Percentiles rank a stretch among this genome's conserved stretches.
These are phyloP conservation scores for Primulina huaijiensis DNA, from an alignment of 257 asterid genomes.

Conservation along the genomic window DNA sequence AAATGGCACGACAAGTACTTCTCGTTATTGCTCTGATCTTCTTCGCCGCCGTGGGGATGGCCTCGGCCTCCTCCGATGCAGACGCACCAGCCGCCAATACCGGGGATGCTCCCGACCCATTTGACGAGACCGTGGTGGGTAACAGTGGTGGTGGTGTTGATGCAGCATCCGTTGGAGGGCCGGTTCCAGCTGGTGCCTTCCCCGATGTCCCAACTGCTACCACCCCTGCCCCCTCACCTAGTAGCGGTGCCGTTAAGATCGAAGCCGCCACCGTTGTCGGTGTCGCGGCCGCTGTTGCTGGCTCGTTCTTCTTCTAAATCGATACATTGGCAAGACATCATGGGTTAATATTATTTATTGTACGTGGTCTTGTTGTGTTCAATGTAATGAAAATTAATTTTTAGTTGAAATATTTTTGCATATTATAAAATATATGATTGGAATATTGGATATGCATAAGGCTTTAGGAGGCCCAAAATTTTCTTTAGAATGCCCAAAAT, in stretches of 20 bases:
- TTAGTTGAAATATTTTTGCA: no score
- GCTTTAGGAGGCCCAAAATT: no score
- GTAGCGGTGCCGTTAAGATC: constrained; percentile 21
- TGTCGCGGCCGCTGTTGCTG: constrained; percentile 33
- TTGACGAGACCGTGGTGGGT: constrained; percentile 30
- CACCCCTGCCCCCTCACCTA: constrained; percentile 27
- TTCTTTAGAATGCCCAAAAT: no score
- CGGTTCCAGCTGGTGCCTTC: constrained; percentile 35
- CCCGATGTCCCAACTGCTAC: constrained; percentile 25
- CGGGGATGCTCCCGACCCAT: background rate
- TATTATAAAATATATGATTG: no score
- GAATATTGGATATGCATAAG: no score
- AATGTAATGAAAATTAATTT: no score
- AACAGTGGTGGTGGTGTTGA: constrained; percentile 30
- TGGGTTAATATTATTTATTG: background rate
- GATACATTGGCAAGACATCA: background rate
- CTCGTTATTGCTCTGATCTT: constrained; percentile 47
- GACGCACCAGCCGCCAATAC: constrained; percentile 17
- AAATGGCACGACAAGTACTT: constrained; percentile 39
- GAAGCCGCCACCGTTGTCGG: constrained; percentile 25
- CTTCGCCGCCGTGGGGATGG: constrained; percentile 42
- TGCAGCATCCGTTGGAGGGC: constrained; percentile 61
- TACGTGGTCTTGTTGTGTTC: background rate
- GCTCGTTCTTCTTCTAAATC: constrained; percentile 42
- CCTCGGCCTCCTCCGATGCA: constrained; percentile 28